Base-by-base conservation (phyloP, 2,329 filamentous ascomycete species). In the Alternaria conjuncta region DNA sequence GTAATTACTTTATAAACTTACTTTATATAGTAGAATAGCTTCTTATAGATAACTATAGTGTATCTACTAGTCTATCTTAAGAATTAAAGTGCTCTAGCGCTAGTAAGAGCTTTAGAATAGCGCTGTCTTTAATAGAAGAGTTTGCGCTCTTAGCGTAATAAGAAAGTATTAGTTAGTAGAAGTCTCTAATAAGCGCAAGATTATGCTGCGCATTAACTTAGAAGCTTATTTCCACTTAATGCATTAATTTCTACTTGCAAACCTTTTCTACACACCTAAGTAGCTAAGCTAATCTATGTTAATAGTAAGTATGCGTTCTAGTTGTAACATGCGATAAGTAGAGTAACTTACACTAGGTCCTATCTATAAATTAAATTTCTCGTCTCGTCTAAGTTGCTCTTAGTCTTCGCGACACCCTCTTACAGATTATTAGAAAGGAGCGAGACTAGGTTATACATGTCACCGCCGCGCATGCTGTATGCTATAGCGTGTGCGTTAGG, bases 221-320 rank as follows among this genome's bases (percentile, higher is more conserved):
- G 79, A 56, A 82, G 76, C 43, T 58, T 23, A 75, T 72, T 62
- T 70, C 71, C 10, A 61, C 63, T n/a, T 69, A 71, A 45, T 87
- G 84, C 86, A 91, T 89, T 32, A 92, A 75, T 72, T 88, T 90
- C 90, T 90, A 92, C 75, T 92, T 92, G 43, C 88, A 85, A 0
- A 91, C 88, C 1, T 78, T 83, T 41, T 86, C 83, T 0, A 91
- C 88, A 46, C 84, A 82, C 4, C 57, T 55, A 13, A 74, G 62
- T 25, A 74, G 63, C 50, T 71, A 64, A 54, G 68, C 69, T 44
- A 74, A 55, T 26, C 71, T 74, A 25, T 36, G 12, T 59, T 15
- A 2, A 50, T 46, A 43, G 67, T 26, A 67, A 60, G 13, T 60
- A 18, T 44, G 6, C 18, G 18, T 12, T 30, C 28, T 44, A 65